These are phyloP conservation scores for Pseudogymnoascus sp. DNA, from an alignment of 2,329 filamentous ascomycete species.

Conservation along the genomic window DNA sequence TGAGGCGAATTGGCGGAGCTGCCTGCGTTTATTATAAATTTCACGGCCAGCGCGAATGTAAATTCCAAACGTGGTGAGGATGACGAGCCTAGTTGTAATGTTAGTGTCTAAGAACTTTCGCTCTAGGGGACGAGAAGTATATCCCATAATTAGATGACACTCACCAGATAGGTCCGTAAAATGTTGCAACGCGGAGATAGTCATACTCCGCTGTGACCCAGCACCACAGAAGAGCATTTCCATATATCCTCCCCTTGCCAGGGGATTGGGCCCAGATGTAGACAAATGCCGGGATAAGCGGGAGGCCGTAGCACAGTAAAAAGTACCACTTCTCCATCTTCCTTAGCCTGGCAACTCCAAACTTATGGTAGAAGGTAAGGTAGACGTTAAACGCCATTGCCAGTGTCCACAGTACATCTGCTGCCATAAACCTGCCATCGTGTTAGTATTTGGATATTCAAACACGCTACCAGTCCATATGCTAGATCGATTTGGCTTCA, in stretches of 20 bases:
- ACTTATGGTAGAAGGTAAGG: constrained; percentile 71
- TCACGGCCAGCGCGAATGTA: constrained; percentile 59
- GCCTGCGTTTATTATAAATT: constrained; percentile 60
- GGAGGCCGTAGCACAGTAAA: constrained; percentile 63
- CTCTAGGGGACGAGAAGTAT: not conserved
- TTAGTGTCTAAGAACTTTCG: constrained; percentile 19
- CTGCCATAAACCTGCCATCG: constrained; percentile 61
- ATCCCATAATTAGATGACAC: constrained; percentile 16
- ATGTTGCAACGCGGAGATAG: constrained; percentile 63
- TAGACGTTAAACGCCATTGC: constrained; percentile 82
- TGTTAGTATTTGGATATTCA: constrained; percentile 7
- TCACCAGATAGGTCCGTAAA: constrained; percentile 68
- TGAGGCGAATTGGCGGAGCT: constrained; percentile 45
- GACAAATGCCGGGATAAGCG: constrained; percentile 59
- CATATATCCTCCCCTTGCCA: constrained; percentile 57
- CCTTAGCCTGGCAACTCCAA: constrained; percentile 55
- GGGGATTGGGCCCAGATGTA: constrained; percentile 57
- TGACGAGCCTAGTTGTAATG: constrained; percentile 44
- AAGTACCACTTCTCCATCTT: constrained; percentile 66
- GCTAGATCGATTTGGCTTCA: not conserved
- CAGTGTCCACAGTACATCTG: constrained; percentile 69
- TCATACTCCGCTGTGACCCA: constrained; percentile 66
- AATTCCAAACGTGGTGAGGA: constrained; percentile 55
- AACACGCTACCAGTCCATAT: not conserved
- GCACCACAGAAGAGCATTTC: constrained; percentile 72